Evolutionary conservation across 345 rosid genomes (phyloP).

Genomic region (Dipteronia sinensis): DNA sequence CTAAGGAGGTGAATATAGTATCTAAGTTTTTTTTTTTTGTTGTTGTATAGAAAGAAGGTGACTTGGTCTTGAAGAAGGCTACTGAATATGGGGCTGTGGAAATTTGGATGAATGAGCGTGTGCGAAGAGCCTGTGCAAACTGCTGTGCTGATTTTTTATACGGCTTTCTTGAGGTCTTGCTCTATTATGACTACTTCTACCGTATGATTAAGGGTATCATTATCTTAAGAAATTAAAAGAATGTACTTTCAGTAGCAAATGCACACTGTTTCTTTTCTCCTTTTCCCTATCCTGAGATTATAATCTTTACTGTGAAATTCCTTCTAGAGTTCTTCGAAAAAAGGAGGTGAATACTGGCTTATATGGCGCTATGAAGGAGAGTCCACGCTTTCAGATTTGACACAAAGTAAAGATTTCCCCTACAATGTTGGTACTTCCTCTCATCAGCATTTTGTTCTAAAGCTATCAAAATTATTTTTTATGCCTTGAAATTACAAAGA

Average conservation of each 20-base stretch:
- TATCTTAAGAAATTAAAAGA: slow-evolving; percentile 22
- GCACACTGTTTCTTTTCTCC: background rate
- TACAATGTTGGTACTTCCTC: slow-evolving; percentile 70
- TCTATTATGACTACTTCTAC: slow-evolving; percentile 37
- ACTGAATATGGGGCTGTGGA: slow-evolving; percentile 95
- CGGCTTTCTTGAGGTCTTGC: slow-evolving; percentile 86
- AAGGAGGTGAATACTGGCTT: slow-evolving; percentile 82
- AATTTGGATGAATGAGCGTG: slow-evolving; percentile 98
- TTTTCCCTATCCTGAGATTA: slow-evolving; percentile 17
- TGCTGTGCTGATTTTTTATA: slow-evolving; percentile 92
- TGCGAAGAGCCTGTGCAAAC: slow-evolving; percentile 91
- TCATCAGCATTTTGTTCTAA: slow-evolving; percentile 14
- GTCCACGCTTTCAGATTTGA: slow-evolving; percentile 77
- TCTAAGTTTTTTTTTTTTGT: slow-evolving; percentile 16
- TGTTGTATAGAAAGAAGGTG: slow-evolving; percentile 57
- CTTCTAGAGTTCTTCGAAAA: slow-evolving; percentile 73
- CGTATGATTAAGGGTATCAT: slow-evolving; percentile 34
- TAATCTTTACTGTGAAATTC: slow-evolving; percentile 22
- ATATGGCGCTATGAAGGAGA: slow-evolving; percentile 89
- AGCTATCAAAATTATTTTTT: background rate
- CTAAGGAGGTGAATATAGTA: background rate
- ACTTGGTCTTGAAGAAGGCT: slow-evolving; percentile 93
- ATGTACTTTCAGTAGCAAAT: background rate
- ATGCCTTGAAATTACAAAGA: background rate
- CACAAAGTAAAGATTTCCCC: slow-evolving; percentile 88